Percentiles rank a stretch among this genome's conserved stretches.
phyloP scores from a whole-genome alignment of 768 basidiomycete genomes.

The Suillus clintonianus region DNA sequence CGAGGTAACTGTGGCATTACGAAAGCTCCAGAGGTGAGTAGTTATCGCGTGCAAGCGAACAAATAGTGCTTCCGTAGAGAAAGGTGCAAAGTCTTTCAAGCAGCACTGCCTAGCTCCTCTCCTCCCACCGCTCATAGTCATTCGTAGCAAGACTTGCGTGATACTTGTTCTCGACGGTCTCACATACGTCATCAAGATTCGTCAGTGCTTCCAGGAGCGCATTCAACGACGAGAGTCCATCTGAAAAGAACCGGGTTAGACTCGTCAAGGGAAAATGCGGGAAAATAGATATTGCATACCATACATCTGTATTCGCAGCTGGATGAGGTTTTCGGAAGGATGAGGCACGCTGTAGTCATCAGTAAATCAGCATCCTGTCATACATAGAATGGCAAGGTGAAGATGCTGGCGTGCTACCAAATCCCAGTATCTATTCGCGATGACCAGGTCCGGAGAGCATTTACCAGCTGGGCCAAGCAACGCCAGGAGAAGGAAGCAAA shows the following conservation, averaged over 20 bases:
- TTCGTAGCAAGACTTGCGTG: constrained; percentile 54
- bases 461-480: constrained; percentile 12
- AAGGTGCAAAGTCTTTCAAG: too few relatives aligned
- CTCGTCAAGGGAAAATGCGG: neutral
- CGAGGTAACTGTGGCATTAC: too few relatives aligned
- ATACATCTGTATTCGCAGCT: constrained; percentile 99
- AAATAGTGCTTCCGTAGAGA: neutral
- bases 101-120: constrained; percentile 48
- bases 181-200: constrained; percentile 78
- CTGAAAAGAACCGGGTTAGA: constrained; percentile 39
- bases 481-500: neutral
- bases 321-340: constrained; percentile 95
- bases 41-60: neutral
- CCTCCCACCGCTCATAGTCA: constrained; percentile 67
- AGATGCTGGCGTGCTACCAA: neutral
- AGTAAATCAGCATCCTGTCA: neutral
- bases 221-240: constrained; percentile 81
- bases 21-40: neutral
- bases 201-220: constrained; percentile 76
- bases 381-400: neutral
- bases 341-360: constrained; percentile 56
- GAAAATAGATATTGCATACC: constrained; percentile 53
- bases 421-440: neutral
- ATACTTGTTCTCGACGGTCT: constrained; percentile 71
- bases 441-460: neutral